phyloP scores from a whole-genome alignment of 1,284 basidiomycete genomes.

The Neolentinus lepideus region DNA sequence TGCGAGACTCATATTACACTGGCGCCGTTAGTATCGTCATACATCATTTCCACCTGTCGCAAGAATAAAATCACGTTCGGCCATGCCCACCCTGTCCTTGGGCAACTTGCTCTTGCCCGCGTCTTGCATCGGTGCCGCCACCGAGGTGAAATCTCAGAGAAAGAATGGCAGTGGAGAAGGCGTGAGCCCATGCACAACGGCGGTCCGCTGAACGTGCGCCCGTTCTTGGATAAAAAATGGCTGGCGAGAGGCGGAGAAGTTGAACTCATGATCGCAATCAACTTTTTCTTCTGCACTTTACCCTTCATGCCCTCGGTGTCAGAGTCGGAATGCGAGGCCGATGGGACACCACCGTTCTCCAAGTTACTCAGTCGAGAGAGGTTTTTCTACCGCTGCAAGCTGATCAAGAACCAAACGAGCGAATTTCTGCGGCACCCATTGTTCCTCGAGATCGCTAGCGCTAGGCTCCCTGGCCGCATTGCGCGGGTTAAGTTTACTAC shows the following conservation, averaged over 20 bases:
- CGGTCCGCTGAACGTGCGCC: slow-evolving; percentile 46
- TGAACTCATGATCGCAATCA: slow-evolving; percentile 36
- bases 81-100: slow-evolving; percentile 39
- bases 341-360: slow-evolving; percentile 30
- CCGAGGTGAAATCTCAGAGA: slow-evolving; percentile 35
- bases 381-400: slow-evolving; percentile 36
- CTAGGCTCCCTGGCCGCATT: slow-evolving; percentile 20
- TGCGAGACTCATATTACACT: slow-evolving; percentile 18
- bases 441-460: slow-evolving; percentile 35
- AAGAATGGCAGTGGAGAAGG: slow-evolving; percentile 47
- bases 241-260: slow-evolving; percentile 33
- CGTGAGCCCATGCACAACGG: slow-evolving; percentile 41
- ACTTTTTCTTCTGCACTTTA: slow-evolving; percentile 35
- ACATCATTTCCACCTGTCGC: slow-evolving; percentile 31
- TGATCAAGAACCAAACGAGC: slow-evolving; percentile 30
- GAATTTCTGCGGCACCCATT: slow-evolving; percentile 35
- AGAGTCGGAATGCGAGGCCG: background rate
- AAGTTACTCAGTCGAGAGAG: slow-evolving; percentile 35
- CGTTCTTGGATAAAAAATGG: slow-evolving; percentile 43
- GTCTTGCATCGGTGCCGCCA: slow-evolving; percentile 40
- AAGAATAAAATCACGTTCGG: slow-evolving; percentile 40
- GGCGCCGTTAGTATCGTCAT: slow-evolving; percentile 18
- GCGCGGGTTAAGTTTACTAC: slow-evolving; percentile 18
- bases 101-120: slow-evolving; percentile 48
- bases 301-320: slow-evolving; percentile 40